Conservation (phyloP, 805 yeast genomes). For the Monosporozyma servazzii region DNA sequence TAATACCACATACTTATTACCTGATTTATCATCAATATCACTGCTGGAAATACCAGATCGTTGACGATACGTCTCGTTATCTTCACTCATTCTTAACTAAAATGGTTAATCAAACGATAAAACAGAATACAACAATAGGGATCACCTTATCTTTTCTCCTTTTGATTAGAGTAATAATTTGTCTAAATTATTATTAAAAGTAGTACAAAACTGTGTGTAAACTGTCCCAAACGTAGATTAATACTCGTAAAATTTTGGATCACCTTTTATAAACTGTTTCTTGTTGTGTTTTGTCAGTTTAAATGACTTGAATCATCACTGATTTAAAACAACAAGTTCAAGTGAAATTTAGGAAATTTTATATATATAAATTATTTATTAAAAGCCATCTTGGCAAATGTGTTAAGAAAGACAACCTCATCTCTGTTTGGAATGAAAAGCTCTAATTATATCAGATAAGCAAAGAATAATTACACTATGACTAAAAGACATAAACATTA, state of each 20-base stretch:
- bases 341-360: neutral
- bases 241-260: neutral
- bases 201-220: neutral
- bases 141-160: no score
- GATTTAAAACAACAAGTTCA: neutral
- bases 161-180: no score
- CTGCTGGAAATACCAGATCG: neutral
- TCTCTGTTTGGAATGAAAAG: neutral
- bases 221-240: neutral
- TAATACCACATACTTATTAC: neutral
- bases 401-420: neutral
- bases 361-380: neutral
- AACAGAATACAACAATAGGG: no score
- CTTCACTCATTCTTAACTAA: neutral
- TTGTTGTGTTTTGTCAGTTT: neutral
- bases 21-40: neutral
- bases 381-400: neutral
- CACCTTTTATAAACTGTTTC: neutral
- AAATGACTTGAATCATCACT: neutral
- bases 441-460: neutral
- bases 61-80: neutral
- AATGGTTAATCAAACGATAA: no score
- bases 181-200: neutral
- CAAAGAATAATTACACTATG: constrained; percentile 10
- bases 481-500: constrained; percentile 28